phyloP scores from a whole-genome alignment of 1,284 basidiomycete species.

The Thelephora terrestris region DNA sequence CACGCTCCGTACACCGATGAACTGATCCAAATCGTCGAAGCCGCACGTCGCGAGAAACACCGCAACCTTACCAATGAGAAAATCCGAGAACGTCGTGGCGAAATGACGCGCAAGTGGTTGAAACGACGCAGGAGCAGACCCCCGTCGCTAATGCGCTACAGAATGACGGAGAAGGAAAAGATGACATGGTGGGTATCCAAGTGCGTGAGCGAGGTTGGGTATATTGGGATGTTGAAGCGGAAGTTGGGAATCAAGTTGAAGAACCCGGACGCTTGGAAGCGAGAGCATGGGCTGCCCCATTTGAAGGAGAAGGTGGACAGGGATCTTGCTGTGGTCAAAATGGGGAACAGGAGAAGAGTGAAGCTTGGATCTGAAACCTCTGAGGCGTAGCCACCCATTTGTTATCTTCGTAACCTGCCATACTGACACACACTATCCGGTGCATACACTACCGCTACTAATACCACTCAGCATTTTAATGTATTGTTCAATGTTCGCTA shows the following conservation, averaged over 20 bases:
- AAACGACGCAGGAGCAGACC: slow-evolving; percentile 39
- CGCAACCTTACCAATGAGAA: slow-evolving; percentile 51
- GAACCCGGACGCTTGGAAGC: slow-evolving; percentile 32
- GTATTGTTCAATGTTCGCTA: too few relatives aligned
- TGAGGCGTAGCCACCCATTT: too few relatives aligned
- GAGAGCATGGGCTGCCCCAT: slow-evolving; percentile 32
- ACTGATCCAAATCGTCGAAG: slow-evolving; percentile 37
- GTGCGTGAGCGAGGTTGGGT: slow-evolving; percentile 50
- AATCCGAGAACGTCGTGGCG: slow-evolving; percentile 50
- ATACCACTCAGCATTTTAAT: too few relatives aligned
- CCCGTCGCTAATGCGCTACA: slow-evolving; percentile 46
- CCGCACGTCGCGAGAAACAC: slow-evolving; percentile 47
- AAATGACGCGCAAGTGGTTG: slow-evolving; percentile 38
- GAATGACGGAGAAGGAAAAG: slow-evolving; percentile 39
- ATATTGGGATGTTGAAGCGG: slow-evolving; percentile 43
- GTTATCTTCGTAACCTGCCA: too few relatives aligned
- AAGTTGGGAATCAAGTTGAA: slow-evolving; percentile 39
- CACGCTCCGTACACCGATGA: slow-evolving; percentile 33
- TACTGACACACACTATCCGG: too few relatives aligned
- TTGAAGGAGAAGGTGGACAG: slow-evolving; percentile 26
- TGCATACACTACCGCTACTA: too few relatives aligned
- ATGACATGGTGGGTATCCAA: slow-evolving; percentile 38
- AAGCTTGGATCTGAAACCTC: too few relatives aligned
- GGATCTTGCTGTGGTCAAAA: slow-evolving; percentile 26
- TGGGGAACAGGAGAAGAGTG: slow-evolving; percentile 13